These are phyloP conservation scores for Agapanthus africanus DNA, from an alignment of 106 monocot genomes.

Conservation along the genomic window DNA sequence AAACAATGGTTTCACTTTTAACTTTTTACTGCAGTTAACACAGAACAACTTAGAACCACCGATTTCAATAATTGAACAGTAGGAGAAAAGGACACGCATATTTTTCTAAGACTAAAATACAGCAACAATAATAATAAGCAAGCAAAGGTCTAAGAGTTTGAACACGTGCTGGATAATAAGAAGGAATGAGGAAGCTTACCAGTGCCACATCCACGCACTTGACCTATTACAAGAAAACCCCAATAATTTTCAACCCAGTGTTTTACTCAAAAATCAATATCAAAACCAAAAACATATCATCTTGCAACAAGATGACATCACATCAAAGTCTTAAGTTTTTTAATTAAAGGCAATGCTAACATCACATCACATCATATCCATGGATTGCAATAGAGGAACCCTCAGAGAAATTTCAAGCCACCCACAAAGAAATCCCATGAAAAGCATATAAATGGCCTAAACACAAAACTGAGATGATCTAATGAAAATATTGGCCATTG, in stretches of 20 bases:
- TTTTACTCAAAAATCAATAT: background rate
- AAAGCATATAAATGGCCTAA: too few relatives aligned
- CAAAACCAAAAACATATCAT: background rate
- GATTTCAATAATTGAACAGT: too few relatives aligned
- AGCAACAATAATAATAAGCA: background rate
- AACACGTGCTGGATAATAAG: constrained; percentile 1
- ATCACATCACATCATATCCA: constrained; percentile 10
- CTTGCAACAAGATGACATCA: background rate
- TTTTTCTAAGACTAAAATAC: too few relatives aligned
- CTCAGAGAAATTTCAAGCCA: background rate
- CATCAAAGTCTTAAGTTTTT: background rate
- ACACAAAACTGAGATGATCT: too few relatives aligned
- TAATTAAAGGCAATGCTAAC: background rate
- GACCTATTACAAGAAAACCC: background rate
- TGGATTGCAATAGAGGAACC: background rate
- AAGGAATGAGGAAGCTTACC: background rate
- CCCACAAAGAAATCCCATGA: background rate
- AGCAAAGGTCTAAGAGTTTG: background rate
- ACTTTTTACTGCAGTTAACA: too few relatives aligned
- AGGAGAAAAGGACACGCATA: too few relatives aligned
- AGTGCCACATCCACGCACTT: background rate
- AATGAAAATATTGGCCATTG: too few relatives aligned
- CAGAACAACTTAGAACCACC: too few relatives aligned
- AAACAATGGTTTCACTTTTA: too few relatives aligned
- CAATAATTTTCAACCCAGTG: background rate